phyloP scores from a whole-genome alignment of 805 yeast species.

The Kuraishia molischiana region DNA sequence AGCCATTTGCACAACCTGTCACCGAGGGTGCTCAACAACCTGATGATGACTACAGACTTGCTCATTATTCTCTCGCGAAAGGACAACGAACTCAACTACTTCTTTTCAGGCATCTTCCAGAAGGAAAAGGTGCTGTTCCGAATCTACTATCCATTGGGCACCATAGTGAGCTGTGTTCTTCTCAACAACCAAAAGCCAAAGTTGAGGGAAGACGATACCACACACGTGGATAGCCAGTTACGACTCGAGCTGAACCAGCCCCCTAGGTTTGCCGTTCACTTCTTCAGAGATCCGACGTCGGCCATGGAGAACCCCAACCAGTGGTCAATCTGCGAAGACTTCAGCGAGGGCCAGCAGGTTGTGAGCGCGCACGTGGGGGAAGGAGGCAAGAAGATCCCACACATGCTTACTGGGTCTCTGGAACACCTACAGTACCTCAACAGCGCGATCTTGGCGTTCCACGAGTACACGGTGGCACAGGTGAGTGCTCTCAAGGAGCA shows the following conservation, averaged over 20 bases:
- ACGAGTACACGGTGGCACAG: constrained; percentile 8
- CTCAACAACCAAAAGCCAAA: constrained; percentile 28
- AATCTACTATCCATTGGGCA: constrained; percentile 57
- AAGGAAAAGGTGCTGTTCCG: constrained; percentile 60
- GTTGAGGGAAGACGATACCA: background rate
- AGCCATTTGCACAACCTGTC: constrained; percentile 49
- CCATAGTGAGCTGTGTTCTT: constrained; percentile 51
- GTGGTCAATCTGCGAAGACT: constrained; percentile 79
- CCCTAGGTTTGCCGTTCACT: constrained; percentile 75
- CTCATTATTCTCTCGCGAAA: constrained; percentile 62
- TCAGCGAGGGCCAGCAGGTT: constrained; percentile 77
- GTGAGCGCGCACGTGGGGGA: constrained; percentile 50
- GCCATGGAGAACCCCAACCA: constrained; percentile 43
- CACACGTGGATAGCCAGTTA: constrained; percentile 13
- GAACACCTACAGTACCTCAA: constrained; percentile 22
- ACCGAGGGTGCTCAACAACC: constrained; percentile 52
- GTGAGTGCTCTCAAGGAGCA: background rate
- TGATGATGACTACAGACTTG: constrained; percentile 63
- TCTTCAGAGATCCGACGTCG: constrained; percentile 38
- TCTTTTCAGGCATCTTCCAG: constrained; percentile 65
- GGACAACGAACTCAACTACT: constrained; percentile 66
- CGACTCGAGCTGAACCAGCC: constrained; percentile 31
- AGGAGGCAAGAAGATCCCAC: constrained; percentile 58
- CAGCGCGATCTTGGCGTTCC: constrained; percentile 18
- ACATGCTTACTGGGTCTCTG: constrained; percentile 49